Base-by-base conservation (phyloP, 208 protist genomes). In the Leishmania tropica region DNA sequence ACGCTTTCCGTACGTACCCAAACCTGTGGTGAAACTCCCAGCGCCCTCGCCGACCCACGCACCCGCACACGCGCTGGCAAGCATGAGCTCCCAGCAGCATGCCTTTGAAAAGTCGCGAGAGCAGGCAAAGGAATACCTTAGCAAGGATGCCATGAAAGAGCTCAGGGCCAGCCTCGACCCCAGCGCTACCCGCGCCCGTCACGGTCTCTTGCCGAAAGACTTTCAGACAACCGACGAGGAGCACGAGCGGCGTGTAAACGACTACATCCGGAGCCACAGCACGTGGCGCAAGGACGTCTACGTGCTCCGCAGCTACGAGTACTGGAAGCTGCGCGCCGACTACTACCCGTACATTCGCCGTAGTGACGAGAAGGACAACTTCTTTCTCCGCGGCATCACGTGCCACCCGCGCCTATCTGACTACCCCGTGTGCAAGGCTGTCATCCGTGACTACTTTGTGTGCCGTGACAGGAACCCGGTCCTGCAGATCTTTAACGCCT, bases 391-490 rank as follows among this genome's bases (percentile, higher is more conserved):
- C 47, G 94, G 94, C 73, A 91, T 94, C 75, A 88, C 90, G 35
- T 90, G 87, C 35, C 91, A 97, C 80, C 94, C 94, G 5, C 87
- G 92, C 5, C 90, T 97, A n/a, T 94, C 89, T 40, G 92, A 97
- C 67, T 97, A 94, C 81, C 94, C 94, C n/a, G 90, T 86, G 81
- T 97, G 94, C 78, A 93, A 93, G 79, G 76, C 85, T 24, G 89
- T 93, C 37, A 97, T 97, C 85, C 92, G 90, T 24, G 94, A 97
- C 54, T 97, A 97, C 84, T 97, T 95, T 85, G 84, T 92, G 3
- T 97, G 94, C 75, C 88, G 94, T 28, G 94, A 97, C 68, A 79
- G 85, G 60, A 92, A 95, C 72, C 89, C 86, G 21, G 76, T 93
- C 47, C 68, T 95, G 84, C 94, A 95, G 78, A 56, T 94, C 11